phyloP scores from a whole-genome alignment of 2,329 filamentous ascomycete species.

The Fusarium ramigenum region DNA sequence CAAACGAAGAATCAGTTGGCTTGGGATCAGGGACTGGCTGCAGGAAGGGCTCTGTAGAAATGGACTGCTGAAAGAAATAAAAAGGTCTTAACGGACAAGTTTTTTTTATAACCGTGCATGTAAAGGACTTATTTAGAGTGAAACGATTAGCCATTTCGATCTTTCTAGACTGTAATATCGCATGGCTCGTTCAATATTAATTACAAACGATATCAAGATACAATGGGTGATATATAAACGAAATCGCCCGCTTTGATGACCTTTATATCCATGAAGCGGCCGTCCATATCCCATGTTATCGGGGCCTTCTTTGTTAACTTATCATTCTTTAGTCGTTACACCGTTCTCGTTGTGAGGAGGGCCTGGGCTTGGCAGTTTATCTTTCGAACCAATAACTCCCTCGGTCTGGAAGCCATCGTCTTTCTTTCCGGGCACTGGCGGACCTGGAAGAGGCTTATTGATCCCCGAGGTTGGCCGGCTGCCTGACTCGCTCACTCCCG shows the following conservation, averaged over 20 bases:
- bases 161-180: neutral
- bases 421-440: conserved; percentile 21
- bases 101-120: neutral
- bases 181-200: neutral
- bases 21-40: conserved; percentile 5
- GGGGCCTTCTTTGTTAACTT: neutral
- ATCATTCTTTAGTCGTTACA: conserved; percentile 22
- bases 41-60: conserved; percentile 25
- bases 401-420: conserved; percentile 44
- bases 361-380: conserved; percentile 21
- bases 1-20: neutral
- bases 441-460: conserved; percentile 18
- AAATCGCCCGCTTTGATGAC: conserved; percentile 3
- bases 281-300: neutral
- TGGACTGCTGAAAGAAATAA: conserved; percentile 1
- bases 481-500: conserved; percentile 47
- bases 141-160: neutral
- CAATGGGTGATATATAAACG: neutral
- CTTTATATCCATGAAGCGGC: conserved; percentile 16
- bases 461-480: conserved; percentile 36
- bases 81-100: neutral
- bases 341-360: conserved; percentile 1
- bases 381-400: conserved; percentile 37
- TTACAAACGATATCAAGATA: neutral
- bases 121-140: conserved; percentile 5